Evolutionary conservation across 148 eudicot species (phyloP).

Genomic region (Amaranthus hypochondriacus): DNA sequence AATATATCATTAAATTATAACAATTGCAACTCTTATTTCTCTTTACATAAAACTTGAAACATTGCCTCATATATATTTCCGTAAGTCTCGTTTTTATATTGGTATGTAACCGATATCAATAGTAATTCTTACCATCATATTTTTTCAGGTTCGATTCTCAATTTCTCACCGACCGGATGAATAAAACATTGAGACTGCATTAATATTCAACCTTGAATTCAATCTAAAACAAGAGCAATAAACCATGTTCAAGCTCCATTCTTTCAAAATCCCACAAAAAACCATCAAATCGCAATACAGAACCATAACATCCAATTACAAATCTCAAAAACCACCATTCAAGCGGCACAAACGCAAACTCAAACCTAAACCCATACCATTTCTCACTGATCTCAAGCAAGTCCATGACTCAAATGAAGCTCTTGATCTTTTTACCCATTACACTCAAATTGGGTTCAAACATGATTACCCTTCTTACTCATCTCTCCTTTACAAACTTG

Average conservation of each 20-base stretch:
- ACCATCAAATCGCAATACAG: background rate
- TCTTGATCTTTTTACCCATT: conserved; percentile 47
- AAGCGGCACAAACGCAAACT: conserved; percentile 13
- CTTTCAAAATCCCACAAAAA: conserved; percentile 5
- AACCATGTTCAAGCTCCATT: conserved; percentile 12
- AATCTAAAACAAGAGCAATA: background rate
- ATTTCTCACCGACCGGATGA: too few species aligned
- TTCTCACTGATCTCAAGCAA: conserved; percentile 55
- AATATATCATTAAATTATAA: too few species aligned
- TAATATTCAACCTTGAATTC: too few species aligned
- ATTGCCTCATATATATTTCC: too few species aligned
- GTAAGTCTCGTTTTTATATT: too few species aligned
- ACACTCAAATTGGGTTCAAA: conserved; percentile 48
- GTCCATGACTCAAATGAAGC: conserved; percentile 56
- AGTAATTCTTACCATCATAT: too few species aligned
- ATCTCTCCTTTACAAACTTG: conserved; percentile 76
- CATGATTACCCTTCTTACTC: conserved; percentile 91
- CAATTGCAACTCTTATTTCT: too few species aligned
- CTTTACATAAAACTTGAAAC: too few species aligned
- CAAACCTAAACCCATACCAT: conserved; percentile 45
- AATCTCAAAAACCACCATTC: conserved; percentile 14
- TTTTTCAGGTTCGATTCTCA: too few species aligned
- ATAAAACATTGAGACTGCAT: too few species aligned
- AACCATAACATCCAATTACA: background rate
- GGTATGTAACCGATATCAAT: too few species aligned